Evolutionary conservation across 176 grass and related monocot genomes (phyloP).

Genomic region (Eragrostis nindensis): DNA sequence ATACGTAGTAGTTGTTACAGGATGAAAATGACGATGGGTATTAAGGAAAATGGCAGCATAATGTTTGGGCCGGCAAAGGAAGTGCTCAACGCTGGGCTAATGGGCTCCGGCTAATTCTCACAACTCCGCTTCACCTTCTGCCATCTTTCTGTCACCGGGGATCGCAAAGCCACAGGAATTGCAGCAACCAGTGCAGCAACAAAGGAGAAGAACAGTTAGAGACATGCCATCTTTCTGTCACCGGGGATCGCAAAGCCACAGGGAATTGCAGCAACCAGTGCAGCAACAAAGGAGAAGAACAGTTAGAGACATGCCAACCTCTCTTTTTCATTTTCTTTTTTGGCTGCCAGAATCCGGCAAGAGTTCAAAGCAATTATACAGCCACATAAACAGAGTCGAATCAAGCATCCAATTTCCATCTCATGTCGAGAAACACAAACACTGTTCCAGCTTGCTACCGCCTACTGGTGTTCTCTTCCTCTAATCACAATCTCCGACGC

Average conservation of each 20-base stretch:
- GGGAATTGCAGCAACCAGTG: neutral
- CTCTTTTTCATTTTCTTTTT: neutral
- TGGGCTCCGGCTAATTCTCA: too few relatives aligned
- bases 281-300: neutral
- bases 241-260: neutral
- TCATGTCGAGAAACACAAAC: neutral
- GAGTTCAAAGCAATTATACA: conserved; percentile 22
- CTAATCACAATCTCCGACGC: neutral
- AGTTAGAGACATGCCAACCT: neutral
- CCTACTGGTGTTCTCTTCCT: neutral
- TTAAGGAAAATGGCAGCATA: neutral
- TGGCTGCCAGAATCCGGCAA: conserved; percentile 23
- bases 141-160: too few relatives aligned
- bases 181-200: neutral
- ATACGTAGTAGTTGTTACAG: neutral
- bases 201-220: neutral
- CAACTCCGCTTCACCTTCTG: too few relatives aligned
- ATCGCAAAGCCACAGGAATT: neutral
- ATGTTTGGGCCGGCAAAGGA: neutral
- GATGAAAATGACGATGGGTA: neutral
- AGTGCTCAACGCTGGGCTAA: neutral
- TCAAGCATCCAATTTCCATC: neutral
- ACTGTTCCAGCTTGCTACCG: neutral
- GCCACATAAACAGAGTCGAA: neutral
- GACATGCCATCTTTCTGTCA: too few relatives aligned